phyloP scores from a whole-genome alignment of 345 rosid species.

The Litchi chinensis region DNA sequence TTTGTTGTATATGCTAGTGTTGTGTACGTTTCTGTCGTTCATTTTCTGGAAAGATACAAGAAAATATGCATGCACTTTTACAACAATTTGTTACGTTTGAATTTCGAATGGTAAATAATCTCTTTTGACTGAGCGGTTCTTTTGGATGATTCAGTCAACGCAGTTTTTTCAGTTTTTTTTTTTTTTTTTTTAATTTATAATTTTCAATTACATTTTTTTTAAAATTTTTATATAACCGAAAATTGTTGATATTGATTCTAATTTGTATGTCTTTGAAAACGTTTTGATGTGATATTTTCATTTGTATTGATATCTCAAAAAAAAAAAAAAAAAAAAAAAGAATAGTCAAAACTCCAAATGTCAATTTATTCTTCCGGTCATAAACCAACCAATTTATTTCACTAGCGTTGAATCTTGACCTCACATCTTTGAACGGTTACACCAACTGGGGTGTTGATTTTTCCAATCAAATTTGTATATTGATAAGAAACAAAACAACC shows the following conservation, averaged over 20 bases:
- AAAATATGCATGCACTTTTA: conserved; percentile 5
- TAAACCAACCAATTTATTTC: not conserved
- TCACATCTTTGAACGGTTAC: not conserved
- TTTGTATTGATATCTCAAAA: conserved; percentile 4
- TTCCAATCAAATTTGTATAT: not conserved
- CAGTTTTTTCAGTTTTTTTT: conserved; percentile 27
- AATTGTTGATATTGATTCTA: conserved; percentile 23
- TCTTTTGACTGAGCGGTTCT: conserved; percentile 3
- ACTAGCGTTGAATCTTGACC: conserved; percentile 19
- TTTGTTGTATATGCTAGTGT: not conserved
- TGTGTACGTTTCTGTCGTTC: not conserved
- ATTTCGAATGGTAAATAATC: not conserved
- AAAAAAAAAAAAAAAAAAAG: not conserved
- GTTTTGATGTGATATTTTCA: conserved; percentile 30
- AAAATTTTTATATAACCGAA: conserved; percentile 17
- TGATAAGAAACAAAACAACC: too few relatives aligned
- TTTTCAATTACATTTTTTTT: not conserved
- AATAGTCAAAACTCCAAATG: conserved; percentile 20
- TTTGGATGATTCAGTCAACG: conserved; percentile 16
- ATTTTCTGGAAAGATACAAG: not conserved
- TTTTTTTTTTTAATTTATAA: too few relatives aligned
- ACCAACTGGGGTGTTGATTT: not conserved
- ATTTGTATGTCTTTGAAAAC: conserved; percentile 19
- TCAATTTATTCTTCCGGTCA: not conserved
- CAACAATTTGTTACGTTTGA: not conserved